Evolutionary conservation across 441 rosid species (phyloP).

Genomic region (Populus hybrid): DNA sequence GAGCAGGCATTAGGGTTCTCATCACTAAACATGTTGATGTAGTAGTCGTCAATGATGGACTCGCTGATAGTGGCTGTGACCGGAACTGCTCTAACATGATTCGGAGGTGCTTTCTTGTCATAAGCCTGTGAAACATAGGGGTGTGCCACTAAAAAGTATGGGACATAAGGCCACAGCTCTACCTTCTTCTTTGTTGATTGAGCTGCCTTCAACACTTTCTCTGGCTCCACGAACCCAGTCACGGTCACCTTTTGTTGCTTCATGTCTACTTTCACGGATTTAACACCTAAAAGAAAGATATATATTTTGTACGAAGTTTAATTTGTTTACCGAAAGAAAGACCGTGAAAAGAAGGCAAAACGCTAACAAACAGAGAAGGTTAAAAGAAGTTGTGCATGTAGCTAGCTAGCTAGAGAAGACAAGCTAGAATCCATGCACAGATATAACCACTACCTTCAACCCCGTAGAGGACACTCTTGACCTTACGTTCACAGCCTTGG

Average conservation of each 20-base stretch:
- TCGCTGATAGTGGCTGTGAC: slow-evolving; percentile 47
- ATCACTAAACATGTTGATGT: slow-evolving; percentile 20
- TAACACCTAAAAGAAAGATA: slow-evolving; percentile 46
- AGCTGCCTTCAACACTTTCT: slow-evolving; percentile 68
- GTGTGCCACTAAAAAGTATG: slow-evolving; percentile 56
- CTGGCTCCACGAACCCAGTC: slow-evolving; percentile 56
- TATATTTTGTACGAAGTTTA: too few relatives aligned
- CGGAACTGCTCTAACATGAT: too few relatives aligned
- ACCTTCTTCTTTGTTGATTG: slow-evolving; percentile 78
- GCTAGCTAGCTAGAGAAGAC: too few relatives aligned
- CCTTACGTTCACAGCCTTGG: slow-evolving; percentile 80
- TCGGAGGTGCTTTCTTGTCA: slow-evolving; percentile 90
- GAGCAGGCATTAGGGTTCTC: slow-evolving; percentile 70
- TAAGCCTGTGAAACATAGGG: slow-evolving; percentile 79
- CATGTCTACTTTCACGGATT: slow-evolving; percentile 68
- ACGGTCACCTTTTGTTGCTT: slow-evolving; percentile 81
- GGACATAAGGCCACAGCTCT: slow-evolving; percentile 89
- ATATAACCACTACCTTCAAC: slow-evolving; percentile 56
- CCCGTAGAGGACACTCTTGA: slow-evolving; percentile 62
- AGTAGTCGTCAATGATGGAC: slow-evolving; percentile 52
- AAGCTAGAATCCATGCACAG: too few relatives aligned
- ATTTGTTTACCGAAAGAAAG: too few relatives aligned
- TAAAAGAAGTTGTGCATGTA: too few relatives aligned
- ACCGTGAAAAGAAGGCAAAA: too few relatives aligned
- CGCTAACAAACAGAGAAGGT: too few relatives aligned